Base-by-base conservation (phyloP, 306 rosid genomes). In the Trifolium subterraneum region DNA sequence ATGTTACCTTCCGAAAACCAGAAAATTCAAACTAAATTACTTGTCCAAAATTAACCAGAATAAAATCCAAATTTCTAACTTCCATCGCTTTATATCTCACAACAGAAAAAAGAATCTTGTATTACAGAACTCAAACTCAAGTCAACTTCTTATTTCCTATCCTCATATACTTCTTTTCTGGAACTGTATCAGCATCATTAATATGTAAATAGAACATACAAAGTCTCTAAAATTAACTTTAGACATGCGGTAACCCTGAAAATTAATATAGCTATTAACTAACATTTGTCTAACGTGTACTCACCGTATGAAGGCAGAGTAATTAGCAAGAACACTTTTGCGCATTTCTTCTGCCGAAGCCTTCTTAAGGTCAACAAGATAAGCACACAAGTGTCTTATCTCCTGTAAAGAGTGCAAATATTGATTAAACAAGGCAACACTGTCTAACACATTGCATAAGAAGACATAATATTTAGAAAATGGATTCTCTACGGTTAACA, bases 291-390 rank as follows among this genome's bases (percentile, higher is more conserved):
- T 9, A 27, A 18, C 23, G 8, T 59, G 29, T 42, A 63, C 78
- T 86, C 47, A 91, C 98, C 97, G 96, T 38, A 94, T 91, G 88
- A 91, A 94, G 47, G 98, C 91, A 1, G 93, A 77, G 73, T 94
- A 94, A 67, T 91, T 94, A 74, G 97, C 92, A 60, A 89, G 91
- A 51, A 94, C 97, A 76, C 97, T 91, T 76, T 41, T 89, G 10
- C 98, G 94, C 98, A 94, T 94, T 91, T 94, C 97, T 81, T 94
- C 98, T 0, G 97, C 98, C 7, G 98, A 91, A n/a, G 97, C 97
- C 78, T 82, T 94, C 86, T 90, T 94, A 48, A 94, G 82, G 16
- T 94, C 96, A 38, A 80, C 71, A 70, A 94, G 96, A 78, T 87
- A 85, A 23, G 79, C 51, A 39, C 90, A 83, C 68, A 92, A 74